Conservation (phyloP, 2,329 filamentous ascomycete species). For the Westerdykella sp. region DNA sequence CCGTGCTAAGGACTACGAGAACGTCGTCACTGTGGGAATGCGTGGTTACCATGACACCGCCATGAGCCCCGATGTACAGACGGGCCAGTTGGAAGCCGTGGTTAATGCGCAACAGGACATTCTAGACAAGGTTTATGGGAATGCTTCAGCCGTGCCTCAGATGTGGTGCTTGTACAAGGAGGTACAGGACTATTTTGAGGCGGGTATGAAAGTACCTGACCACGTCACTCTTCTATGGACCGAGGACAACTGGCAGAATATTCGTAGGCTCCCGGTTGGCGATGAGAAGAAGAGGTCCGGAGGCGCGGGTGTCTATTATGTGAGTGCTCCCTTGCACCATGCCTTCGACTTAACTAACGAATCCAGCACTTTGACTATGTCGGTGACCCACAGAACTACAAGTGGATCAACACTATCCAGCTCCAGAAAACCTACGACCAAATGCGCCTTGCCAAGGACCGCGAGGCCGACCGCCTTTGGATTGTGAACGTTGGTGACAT, state of each 20-base stretch:
- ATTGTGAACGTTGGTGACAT: slow-evolving; percentile 63
- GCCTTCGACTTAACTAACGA: slow-evolving; percentile 2
- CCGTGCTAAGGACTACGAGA: slow-evolving; percentile 59
- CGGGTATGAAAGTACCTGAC: slow-evolving; percentile 57
- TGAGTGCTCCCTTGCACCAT: slow-evolving; percentile 7
- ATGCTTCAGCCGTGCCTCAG: slow-evolving; percentile 54
- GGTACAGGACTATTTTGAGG: slow-evolving; percentile 62
- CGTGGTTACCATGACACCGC: slow-evolving; percentile 63
- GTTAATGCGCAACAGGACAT: slow-evolving; percentile 56
- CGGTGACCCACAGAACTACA: slow-evolving; percentile 52
- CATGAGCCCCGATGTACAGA: slow-evolving; percentile 52
- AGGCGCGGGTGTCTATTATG: slow-evolving; percentile 61
- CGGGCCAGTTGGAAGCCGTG: slow-evolving; percentile 53
- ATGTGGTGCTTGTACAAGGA: slow-evolving; percentile 72
- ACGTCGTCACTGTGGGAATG: slow-evolving; percentile 63
- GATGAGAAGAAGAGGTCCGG: slow-evolving; percentile 56
- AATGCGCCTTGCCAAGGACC: slow-evolving; percentile 56
- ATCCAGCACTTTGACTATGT: slow-evolving; percentile 56
- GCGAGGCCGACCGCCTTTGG: slow-evolving; percentile 57
- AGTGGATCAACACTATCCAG: slow-evolving; percentile 55
- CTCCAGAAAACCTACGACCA: slow-evolving; percentile 58
- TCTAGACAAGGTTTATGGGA: slow-evolving; percentile 50
- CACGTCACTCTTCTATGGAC: slow-evolving; percentile 63
- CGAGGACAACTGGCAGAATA: slow-evolving; percentile 65
- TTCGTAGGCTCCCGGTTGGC: slow-evolving; percentile 54